Evolutionary conservation across 1,284 basidiomycete species (phyloP), one percentile per base, ranked within the genome.

Genomic region (Irpex sp.): DNA sequence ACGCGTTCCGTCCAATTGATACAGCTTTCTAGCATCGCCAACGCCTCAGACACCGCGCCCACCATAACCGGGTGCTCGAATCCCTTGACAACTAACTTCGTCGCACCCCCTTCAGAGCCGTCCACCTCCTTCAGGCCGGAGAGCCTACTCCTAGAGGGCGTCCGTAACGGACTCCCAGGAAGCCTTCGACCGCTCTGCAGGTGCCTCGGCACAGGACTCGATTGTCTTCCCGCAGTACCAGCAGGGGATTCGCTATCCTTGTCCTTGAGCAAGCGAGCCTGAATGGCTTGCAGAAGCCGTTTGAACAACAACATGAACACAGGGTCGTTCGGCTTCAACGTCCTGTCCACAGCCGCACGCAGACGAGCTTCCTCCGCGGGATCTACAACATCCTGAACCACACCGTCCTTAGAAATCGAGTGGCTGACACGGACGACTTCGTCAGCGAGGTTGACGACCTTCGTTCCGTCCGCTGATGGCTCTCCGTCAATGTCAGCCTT

Each of bases 391-490:
- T n/a, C n/a, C 4, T 33, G 31, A 3, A 31, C 31, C 31, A 6
- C 5, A 6, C 76, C 57, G 0, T 66, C 49, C 1, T 67, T 63
- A 19, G 31, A 33, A 6, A 61, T 65, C 6, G 61, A n/a, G 3
- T 60, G 49, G 7, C 69, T 70, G 1, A 71, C 83, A 17, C 81
- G 84, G 33, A 90, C 69, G 56, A 91, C 83, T 69, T 92, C 89
- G 70, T 91, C 89, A 0, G 86, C 87, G 17, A 92, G 79, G 69
- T 90, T 85, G 39, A 84, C 72, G 50, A 91, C 70, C 67, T 85
- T 89, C 7, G 84, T 87, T 19, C 74, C 72, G 2, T 74, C 69
- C 4, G 72, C 68, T 11, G 66, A 72, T 7, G 76, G 71, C 62
- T 81, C 78, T 11, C 76, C 76, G 21, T 83, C 79, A 49, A 90